phyloP scores from a whole-genome alignment of 129 eudicot species.

The Rutidosis leptorrhynchoides region DNA sequence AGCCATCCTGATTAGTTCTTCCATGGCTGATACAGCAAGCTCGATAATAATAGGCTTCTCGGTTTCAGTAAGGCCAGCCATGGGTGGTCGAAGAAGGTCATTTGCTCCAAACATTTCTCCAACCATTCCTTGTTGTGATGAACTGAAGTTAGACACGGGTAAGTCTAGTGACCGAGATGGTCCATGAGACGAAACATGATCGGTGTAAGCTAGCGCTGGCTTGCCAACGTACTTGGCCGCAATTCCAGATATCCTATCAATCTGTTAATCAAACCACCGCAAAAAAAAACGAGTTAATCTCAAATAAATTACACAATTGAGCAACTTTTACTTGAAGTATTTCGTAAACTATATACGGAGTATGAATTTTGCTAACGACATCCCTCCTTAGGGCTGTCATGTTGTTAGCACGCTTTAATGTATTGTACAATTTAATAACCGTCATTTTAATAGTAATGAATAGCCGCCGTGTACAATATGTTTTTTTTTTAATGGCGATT shows the following conservation, averaged over 20 bases:
- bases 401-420: too few species aligned
- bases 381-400: too few species aligned
- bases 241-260: conserved; percentile 86
- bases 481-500: too few species aligned
- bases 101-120: conserved; percentile 73
- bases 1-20: conserved; percentile 83
- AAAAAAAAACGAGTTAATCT: background rate
- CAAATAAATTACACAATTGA: background rate
- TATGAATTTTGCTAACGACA: too few species aligned
- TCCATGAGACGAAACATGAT: conserved; percentile 44
- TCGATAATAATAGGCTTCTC: conserved; percentile 86
- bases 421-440: too few species aligned
- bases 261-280: conserved; percentile 44
- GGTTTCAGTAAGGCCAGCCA: conserved; percentile 59
- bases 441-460: too few species aligned
- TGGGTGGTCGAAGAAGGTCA: conserved; percentile 64
- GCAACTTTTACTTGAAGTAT: background rate
- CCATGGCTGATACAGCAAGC: conserved; percentile 97
- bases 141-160: conserved; percentile 50
- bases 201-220: conserved; percentile 64
- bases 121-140: conserved; percentile 53
- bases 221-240: conserved; percentile 93
- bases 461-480: too few species aligned
- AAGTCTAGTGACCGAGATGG: conserved; percentile 71
- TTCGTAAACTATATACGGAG: too few species aligned